Base-by-base conservation (phyloP, 768 basidiomycete species). In the Podaxis sp. region DNA sequence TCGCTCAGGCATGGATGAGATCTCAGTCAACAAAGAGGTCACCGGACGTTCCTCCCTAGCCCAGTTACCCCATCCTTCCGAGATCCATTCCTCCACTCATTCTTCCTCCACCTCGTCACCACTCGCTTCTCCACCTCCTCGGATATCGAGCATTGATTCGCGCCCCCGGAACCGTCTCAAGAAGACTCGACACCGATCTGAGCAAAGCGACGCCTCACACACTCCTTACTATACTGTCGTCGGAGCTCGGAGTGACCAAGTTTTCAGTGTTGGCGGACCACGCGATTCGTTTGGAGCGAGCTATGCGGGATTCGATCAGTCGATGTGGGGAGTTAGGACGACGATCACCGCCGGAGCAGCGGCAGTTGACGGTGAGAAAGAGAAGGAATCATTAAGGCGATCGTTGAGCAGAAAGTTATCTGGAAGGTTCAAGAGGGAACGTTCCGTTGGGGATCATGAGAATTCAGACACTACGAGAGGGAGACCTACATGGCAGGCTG, bases 201-300 rank as follows among this genome's bases (percentile, higher is more conserved):
- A 54, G 5, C 44, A 55, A n/a, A 16, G 32, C 23, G 53, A 60
- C 4, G 18, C 36, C 3, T 32, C 37, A 35, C 42, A 37, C 38
- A 37, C 32, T 2, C 53, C 59, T 23, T 61, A 54, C 40, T 61
- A 61, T 38, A 61, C 53, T 13, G 59, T 61, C 14, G 42, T 55
- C n/a, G 59, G 59, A 11, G 46, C 40, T 4, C 42, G 42, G 16
- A 55, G 44, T 36, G 59, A 61, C 21, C 42, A 48, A 23, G 21
- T 48, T 3, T 54, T 55, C 21, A 18, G 25, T 5, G 52, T 60
- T 13, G 59, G 59, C 10, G 52, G 52, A 5, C 52, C 42, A 23
- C 42, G 53, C 11, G 59, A 61, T 5, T 61, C 59, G 9, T 47
- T 47, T 46, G 59, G 47, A 1, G 59, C 21, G 10, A 42, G 13